Evolutionary conservation across 257 asterid species (phyloP).

Genomic region (Solanum piurae): DNA sequence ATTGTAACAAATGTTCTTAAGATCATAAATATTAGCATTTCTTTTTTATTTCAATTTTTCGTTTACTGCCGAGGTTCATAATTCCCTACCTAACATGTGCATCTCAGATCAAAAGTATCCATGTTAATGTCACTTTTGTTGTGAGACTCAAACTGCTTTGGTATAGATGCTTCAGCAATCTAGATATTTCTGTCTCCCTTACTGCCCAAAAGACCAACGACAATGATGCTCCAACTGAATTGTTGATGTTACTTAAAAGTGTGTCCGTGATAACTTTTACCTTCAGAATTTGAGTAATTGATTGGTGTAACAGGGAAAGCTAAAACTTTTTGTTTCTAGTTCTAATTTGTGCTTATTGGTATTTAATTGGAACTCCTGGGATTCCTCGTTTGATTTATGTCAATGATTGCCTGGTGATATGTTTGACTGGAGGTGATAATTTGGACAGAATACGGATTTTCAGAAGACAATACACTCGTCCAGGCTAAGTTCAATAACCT

Average conservation of each 20-base stretch:
- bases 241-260: neutral
- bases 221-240: neutral
- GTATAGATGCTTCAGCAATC: neutral
- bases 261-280: neutral
- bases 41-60: neutral
- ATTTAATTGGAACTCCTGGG: neutral
- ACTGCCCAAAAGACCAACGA: neutral
- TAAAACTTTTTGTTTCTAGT: neutral
- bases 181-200: neutral
- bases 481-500: slow-evolving; percentile 60
- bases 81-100: neutral
- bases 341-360: neutral
- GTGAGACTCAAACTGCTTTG: neutral
- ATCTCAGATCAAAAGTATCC: neutral
- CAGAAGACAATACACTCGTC: slow-evolving; percentile 56
- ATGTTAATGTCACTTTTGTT: neutral
- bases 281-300: neutral
- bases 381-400: neutral
- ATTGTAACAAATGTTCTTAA: neutral
- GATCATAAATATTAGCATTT: neutral
- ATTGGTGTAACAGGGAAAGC: neutral
- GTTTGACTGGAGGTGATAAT: neutral
- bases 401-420: neutral
- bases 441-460: slow-evolving; percentile 41
- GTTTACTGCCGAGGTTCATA: neutral